These are phyloP conservation scores for Vicia sativa DNA, from an alignment of 306 rosid species.

Conservation along the genomic window DNA sequence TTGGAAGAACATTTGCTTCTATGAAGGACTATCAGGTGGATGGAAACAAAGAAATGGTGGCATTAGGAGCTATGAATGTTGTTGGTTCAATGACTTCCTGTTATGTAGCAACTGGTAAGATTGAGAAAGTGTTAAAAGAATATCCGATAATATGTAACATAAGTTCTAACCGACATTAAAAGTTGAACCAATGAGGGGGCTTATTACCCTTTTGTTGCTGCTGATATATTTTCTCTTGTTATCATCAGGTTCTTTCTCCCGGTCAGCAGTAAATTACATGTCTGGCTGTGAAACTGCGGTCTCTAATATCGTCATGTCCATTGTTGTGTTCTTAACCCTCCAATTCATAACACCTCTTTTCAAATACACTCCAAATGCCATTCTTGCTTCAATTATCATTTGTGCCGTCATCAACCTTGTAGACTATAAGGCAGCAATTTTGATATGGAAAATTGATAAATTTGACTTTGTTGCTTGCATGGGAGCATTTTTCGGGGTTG, in stretches of 20 bases:
- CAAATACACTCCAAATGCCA: conserved; percentile 91
- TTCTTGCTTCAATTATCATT: conserved; percentile 82
- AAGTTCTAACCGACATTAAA: not conserved
- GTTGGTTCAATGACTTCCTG: conserved; percentile 96
- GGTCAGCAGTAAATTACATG: conserved; percentile 91
- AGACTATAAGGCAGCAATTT: conserved; percentile 79
- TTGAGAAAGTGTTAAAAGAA: conserved; percentile 13
- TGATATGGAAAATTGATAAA: conserved; percentile 93
- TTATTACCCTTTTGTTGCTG: not conserved
- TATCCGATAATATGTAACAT: not conserved
- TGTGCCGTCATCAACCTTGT: conserved; percentile 83
- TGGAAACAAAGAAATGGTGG: conserved; percentile 98
- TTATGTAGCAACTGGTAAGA: conserved; percentile 91
- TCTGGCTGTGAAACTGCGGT: conserved; percentile 89
- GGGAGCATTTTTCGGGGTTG: conserved; percentile 96
- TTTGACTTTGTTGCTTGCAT: conserved; percentile 92
- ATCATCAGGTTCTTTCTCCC: conserved; percentile 85
- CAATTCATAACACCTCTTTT: conserved; percentile 86
- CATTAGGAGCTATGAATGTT: conserved; percentile 89
- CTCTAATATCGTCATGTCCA: conserved; percentile 86
- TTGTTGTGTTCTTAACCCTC: conserved; percentile 78
- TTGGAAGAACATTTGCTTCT: conserved; percentile 96
- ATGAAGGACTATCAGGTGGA: conserved; percentile 95
- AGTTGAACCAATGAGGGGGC: not conserved
- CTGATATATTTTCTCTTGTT: conserved; percentile 32